Percentiles rank a stretch among this genome's conserved stretches.
phyloP scores from a whole-genome alignment of 108 stramenopile genomes.

The Epipyxis sp. region DNA sequence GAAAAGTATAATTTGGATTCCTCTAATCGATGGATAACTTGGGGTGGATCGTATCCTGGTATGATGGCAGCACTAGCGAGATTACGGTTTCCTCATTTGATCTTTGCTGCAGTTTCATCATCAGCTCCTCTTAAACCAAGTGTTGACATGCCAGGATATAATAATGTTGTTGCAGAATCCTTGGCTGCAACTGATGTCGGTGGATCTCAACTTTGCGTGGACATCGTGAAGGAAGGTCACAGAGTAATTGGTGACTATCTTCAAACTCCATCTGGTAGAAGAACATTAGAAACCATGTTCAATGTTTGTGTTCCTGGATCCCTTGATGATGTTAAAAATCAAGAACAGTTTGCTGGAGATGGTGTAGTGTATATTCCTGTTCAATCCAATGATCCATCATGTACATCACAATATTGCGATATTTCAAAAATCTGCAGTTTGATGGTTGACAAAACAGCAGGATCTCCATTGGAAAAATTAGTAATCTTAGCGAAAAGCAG shows the following conservation, averaged over 20 bases:
- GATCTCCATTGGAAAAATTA: neutral
- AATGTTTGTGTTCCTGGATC: conserved; percentile 63
- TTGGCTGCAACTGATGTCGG: conserved; percentile 58
- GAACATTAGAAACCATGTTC: conserved; percentile 48
- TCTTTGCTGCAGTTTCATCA: conserved; percentile 25
- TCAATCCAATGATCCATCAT: conserved; percentile 81
- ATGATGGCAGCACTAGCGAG: conserved; percentile 75
- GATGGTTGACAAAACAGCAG: conserved; percentile 20
- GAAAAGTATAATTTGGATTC: conserved; percentile 29
- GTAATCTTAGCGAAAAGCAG: neutral
- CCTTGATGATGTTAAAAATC: conserved; percentile 51
- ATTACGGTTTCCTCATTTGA: conserved; percentile 29
- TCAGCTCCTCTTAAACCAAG: conserved; percentile 17
- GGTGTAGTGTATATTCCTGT: conserved; percentile 70
- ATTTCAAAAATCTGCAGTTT: conserved; percentile 63
- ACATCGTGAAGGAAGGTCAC: conserved; percentile 66
- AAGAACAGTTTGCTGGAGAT: conserved; percentile 70
- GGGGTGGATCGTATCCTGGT: conserved; percentile 86
- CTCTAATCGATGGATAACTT: conserved; percentile 44
- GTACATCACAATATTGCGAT: conserved; percentile 65
- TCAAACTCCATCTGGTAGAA: conserved; percentile 20
- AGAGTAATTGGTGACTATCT: conserved; percentile 49
- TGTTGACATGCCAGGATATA: conserved; percentile 22
- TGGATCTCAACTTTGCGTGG: conserved; percentile 66
- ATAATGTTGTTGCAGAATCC: conserved; percentile 31